These are phyloP conservation scores for Chenopodium album DNA, from an alignment of 148 eudicot species.

Conservation along the genomic window DNA sequence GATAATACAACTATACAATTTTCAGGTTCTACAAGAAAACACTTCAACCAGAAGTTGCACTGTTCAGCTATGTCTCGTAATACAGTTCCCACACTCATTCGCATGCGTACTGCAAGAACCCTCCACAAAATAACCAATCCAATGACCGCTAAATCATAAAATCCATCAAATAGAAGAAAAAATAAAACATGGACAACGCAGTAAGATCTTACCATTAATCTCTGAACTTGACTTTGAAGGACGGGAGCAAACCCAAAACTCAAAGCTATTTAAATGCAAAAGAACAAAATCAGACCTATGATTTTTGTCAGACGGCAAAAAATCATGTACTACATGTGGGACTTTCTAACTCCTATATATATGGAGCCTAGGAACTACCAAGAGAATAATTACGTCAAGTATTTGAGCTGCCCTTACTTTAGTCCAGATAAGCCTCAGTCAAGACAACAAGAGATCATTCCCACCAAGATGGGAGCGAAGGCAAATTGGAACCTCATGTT, in stretches of 20 bases:
- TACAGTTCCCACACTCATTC: conserved; percentile 1
- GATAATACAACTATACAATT: conserved; percentile 19
- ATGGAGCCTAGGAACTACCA: conserved; percentile 13
- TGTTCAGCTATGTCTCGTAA: conserved; percentile 17
- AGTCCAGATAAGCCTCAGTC: conserved; percentile 31
- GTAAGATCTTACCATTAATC: conserved; percentile 32
- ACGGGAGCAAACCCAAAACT: conserved; percentile 37
- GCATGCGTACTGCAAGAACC: conserved; percentile 22
- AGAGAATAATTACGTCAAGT: conserved; percentile 21
- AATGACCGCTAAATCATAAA: conserved; percentile 11
- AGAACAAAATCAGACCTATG: conserved; percentile 28
- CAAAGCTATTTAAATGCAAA: conserved; percentile 31
- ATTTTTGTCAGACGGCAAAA: conserved; percentile 18
- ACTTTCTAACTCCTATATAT: conserved; percentile 22
- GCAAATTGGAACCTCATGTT: conserved; percentile 70
- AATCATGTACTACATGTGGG: conserved; percentile 12
- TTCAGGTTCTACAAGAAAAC: conserved; percentile 21
- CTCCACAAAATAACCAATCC: conserved; percentile 17
- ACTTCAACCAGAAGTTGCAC: conserved; percentile 20
- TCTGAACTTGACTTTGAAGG: conserved; percentile 36
- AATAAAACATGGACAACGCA: conserved; percentile 8
- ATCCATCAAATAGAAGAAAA: conserved; percentile 9
- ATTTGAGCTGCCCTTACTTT: conserved; percentile 33
- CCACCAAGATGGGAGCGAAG: conserved; percentile 58
- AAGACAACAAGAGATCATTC: conserved; percentile 56